Evolutionary conservation across 495 filamentous ascomycete genomes (phyloP).

Genomic region (Aspergillus ostianus): DNA sequence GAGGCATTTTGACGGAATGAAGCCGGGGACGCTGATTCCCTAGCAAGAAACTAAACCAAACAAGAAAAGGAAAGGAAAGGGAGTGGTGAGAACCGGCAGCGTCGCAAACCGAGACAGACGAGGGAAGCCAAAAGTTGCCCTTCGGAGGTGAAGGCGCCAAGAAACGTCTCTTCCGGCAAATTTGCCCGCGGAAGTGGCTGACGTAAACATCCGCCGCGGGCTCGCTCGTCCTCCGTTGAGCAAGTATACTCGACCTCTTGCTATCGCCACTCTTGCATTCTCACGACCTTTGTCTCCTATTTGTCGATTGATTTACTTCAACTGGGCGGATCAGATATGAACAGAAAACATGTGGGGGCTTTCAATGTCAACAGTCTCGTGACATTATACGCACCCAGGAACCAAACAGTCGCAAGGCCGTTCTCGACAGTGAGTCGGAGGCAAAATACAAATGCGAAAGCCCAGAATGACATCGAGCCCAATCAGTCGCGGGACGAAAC

Average conservation of each 20-base stretch:
- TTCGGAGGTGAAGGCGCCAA: conserved; percentile 22
- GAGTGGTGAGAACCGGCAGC: background rate
- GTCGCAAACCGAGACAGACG: background rate
- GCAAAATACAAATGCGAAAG: conserved; percentile 24
- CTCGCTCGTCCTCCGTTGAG: no score
- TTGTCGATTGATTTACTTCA: conserved; percentile 1
- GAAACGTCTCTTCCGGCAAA: conserved; percentile 24
- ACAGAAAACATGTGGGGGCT: conserved; percentile 18
- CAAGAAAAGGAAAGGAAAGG: background rate
- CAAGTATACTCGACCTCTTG: no score
- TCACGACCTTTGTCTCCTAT: background rate
- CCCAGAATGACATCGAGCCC: conserved; percentile 14
- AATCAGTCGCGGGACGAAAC: conserved; percentile 18
- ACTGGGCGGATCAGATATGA: conserved; percentile 25
- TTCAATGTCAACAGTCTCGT: conserved; percentile 18
- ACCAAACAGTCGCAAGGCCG: conserved; percentile 12
- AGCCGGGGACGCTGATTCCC: conserved; percentile 23
- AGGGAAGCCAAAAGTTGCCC: conserved; percentile 12
- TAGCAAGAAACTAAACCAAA: background rate
- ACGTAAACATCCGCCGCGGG: conserved; percentile 27
- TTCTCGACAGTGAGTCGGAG: conserved; percentile 26
- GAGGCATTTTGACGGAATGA: conserved; percentile 42
- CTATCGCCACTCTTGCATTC: background rate
- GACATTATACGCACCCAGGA: conserved; percentile 17
- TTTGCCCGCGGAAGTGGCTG: conserved; percentile 44